A percentile compares a stretch with the other conserved stretches of the same genome.
phyloP scores from a whole-genome alignment of 768 basidiomycete genomes.

The Podaxis sp. region DNA sequence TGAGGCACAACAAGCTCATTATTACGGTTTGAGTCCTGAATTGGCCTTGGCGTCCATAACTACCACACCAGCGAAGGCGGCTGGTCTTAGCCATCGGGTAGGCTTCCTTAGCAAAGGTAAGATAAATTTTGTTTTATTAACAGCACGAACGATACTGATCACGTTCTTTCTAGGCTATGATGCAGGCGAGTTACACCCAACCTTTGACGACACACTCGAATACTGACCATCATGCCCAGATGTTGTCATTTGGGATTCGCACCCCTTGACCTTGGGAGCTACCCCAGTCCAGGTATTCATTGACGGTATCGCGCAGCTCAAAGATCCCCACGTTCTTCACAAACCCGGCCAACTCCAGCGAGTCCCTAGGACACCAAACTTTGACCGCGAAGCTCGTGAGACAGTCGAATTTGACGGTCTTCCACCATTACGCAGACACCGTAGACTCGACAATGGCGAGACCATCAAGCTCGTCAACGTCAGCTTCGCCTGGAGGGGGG shows the following conservation, averaged over 20 bases:
- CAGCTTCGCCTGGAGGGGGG: slow-evolving; percentile 33
- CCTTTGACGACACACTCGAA: slow-evolving; percentile 1
- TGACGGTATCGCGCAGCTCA: slow-evolving; percentile 74
- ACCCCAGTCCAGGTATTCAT: slow-evolving; percentile 82
- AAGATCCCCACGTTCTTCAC: slow-evolving; percentile 29
- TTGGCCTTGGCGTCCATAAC: slow-evolving; percentile 65
- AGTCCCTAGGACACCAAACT: slow-evolving; percentile 55
- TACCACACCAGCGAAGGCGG: slow-evolving; percentile 57
- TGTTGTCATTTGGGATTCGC: slow-evolving; percentile 67
- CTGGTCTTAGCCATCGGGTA: slow-evolving; percentile 69
- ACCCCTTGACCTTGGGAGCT: slow-evolving; percentile 76
- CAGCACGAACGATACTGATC: slow-evolving; percentile 1
- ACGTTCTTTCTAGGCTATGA: slow-evolving; percentile 54
- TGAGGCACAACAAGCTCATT: slow-evolving; percentile 71
- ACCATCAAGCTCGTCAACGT: slow-evolving; percentile 60
- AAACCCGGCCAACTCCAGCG: slow-evolving; percentile 54
- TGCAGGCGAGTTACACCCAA: slow-evolving; percentile 38
- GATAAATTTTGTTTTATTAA: background rate
- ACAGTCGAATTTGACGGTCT: slow-evolving; percentile 65
- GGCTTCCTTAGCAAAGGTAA: slow-evolving; percentile 58
- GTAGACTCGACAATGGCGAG: slow-evolving; percentile 18
- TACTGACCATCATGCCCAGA: slow-evolving; percentile 29
- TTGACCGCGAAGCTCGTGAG: slow-evolving; percentile 56
- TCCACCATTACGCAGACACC: slow-evolving; percentile 53
- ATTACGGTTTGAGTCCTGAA: slow-evolving; percentile 59